These are phyloP conservation scores for Erodium texanum DNA, from an alignment of 441 rosid species.

Conservation along the genomic window DNA sequence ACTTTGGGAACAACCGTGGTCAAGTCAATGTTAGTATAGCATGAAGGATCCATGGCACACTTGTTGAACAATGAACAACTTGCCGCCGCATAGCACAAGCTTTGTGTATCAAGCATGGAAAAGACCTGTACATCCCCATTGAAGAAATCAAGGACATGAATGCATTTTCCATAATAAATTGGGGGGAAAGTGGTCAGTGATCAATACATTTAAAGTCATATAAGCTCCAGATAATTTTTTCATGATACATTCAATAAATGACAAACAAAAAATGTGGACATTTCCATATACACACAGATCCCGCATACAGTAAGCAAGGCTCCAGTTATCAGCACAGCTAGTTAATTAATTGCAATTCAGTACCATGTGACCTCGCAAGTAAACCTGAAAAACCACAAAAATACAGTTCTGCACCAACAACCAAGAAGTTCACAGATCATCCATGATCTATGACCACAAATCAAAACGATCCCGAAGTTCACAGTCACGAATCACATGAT, in stretches of 20 bases:
- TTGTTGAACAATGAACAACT: conserved; percentile 70
- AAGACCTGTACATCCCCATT: conserved; percentile 38
- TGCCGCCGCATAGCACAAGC: conserved; percentile 61
- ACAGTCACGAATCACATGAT: background rate
- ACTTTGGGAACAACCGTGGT: conserved; percentile 53
- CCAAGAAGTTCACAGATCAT: no score
- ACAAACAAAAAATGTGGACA: background rate
- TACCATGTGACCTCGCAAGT: background rate
- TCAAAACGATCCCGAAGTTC: background rate
- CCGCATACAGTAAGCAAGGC: background rate
- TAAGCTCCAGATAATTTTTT: background rate
- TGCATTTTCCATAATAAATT: background rate
- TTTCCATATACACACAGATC: background rate
- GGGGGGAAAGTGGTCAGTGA: background rate
- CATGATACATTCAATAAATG: background rate
- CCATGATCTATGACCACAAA: background rate
- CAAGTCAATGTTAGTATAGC: conserved; percentile 61
- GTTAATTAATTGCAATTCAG: background rate
- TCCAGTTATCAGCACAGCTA: background rate
- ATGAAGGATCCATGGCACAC: conserved; percentile 70
- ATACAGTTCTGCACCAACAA: no score
- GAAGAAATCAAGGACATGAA: background rate
- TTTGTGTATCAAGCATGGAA: conserved; percentile 72
- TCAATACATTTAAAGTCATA: background rate
- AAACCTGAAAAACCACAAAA: background rate